These are phyloP conservation scores for Aspergillus ibericus DNA, from an alignment of 2,329 filamentous ascomycete species.

Conservation along the genomic window DNA sequence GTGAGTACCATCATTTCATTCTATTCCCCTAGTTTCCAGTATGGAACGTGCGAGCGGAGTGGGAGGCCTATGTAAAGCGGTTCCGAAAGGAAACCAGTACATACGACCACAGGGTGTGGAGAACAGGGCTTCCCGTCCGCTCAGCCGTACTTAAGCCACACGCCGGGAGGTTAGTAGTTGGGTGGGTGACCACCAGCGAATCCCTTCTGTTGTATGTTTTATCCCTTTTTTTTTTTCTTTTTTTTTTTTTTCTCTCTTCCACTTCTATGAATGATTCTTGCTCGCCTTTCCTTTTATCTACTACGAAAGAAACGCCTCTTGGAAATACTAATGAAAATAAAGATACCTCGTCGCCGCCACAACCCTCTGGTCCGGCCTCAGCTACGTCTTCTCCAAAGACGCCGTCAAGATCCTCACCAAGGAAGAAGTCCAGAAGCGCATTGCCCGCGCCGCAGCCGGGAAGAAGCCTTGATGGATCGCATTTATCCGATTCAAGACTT, in stretches of 20 bases:
- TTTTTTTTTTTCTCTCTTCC: background rate
- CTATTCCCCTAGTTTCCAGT: background rate
- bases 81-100: slow-evolving; percentile 16
- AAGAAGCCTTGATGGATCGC: slow-evolving; percentile 19
- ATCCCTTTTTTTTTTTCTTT: too few relatives aligned
- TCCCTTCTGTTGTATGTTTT: slow-evolving; percentile 49
- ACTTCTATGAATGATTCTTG: background rate
- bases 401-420: slow-evolving; percentile 79
- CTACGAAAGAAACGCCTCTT: background rate
- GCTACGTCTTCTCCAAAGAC: slow-evolving; percentile 87
- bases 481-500: too few relatives aligned
- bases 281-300: background rate
- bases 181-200: slow-evolving; percentile 52
- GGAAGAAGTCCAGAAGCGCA: slow-evolving; percentile 40
- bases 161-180: slow-evolving; percentile 51
- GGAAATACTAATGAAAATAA: slow-evolving; percentile 23
- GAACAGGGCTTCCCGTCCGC: slow-evolving; percentile 52
- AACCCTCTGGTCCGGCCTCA: slow-evolving; percentile 89
- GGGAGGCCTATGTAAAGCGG: slow-evolving; percentile 19
- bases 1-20: slow-evolving; percentile 31
- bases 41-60: background rate
- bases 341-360: slow-evolving; percentile 85
- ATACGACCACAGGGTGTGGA: slow-evolving; percentile 51
- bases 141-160: slow-evolving; percentile 52
- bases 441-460: slow-evolving; percentile 30